Evolutionary conservation across 1,139 yeast species (phyloP), one percentile per base, ranked within the genome.

Genomic region (Zygosaccharomyces pseudobailii): DNA sequence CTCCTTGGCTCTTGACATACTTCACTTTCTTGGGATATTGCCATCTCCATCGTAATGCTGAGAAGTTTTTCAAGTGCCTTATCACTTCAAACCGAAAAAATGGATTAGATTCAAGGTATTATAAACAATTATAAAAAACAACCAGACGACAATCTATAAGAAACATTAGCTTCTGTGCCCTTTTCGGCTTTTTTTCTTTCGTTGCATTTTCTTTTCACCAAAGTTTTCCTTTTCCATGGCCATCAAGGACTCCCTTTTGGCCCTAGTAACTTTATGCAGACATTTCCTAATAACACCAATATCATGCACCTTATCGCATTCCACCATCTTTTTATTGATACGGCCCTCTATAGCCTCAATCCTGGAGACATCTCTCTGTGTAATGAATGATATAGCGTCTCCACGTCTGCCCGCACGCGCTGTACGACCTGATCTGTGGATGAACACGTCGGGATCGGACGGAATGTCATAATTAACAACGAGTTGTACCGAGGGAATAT

Each of bases 371-470:
- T 92, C 98, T 50, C 84, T 80, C 59, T 90, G 96, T 1, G 95
- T 80, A 5, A 92, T 84, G 50, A 92, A 75, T 10, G 94, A 80
- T 3, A 84, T 66, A 19, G 84, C 72, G 54, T 76, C 82, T 64
- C 92, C 92, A 46, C 73, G 71, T 59, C 95, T 76, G 5, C 97
- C 97, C 3, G 98, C 98, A 76, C 99, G 86, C 10, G 98, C 99
- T 19, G 98, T 92, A 80, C 99, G 88, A 76, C 99, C 99, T n/a
- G 90, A 96, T 66, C 99, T 76, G 70, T 92, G 99, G 49, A 92
- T 87, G 61, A 86, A 94, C 65, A 90, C 97, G 65, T 92, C 97
- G 0, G 98, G 90, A 65, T 92, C 97, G 4, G 95, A 89, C 4
- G 98, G 98, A 32, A 92, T 79, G 63, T 94, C 98, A 62, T 79